Conservation (phyloP, 2,329 filamentous ascomycete species). For the Curvularia hawaiiensis region DNA sequence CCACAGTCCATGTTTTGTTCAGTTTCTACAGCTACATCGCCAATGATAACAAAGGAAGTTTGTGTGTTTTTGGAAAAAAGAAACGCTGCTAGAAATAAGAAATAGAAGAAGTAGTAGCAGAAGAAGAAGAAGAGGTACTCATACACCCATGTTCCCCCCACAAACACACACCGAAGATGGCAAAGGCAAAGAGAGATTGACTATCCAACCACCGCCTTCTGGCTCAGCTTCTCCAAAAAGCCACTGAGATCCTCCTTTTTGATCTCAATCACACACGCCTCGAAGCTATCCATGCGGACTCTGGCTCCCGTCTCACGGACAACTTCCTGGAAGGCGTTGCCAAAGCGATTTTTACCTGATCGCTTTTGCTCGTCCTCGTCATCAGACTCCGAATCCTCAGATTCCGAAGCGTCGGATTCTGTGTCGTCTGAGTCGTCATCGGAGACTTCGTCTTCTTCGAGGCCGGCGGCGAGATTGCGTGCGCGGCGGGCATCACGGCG, state of each 20-base stretch:
- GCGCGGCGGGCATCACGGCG: conserved; percentile 56
- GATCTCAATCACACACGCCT: conserved; percentile 97
- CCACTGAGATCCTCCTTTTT: conserved; percentile 90
- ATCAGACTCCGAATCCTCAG: conserved; percentile 66
- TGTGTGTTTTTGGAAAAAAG: neutral
- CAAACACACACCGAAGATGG: neutral
- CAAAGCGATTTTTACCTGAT: conserved; percentile 86
- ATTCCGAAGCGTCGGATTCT: conserved; percentile 45
- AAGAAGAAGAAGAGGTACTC: neutral
- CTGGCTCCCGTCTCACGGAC: conserved; percentile 87
- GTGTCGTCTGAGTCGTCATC: conserved; percentile 57
- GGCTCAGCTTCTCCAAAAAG: conserved; percentile 89
- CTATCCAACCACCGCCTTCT: conserved; percentile 77
- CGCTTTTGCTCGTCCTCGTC: conserved; percentile 63
- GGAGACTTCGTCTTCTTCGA: conserved; percentile 67
- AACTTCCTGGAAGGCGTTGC: conserved; percentile 94
- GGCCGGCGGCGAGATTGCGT: conserved; percentile 57
- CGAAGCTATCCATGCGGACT: conserved; percentile 93
- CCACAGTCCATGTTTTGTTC: neutral
- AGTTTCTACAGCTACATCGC: neutral
- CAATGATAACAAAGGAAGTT: neutral
- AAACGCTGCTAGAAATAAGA: neutral
- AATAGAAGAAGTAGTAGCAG: neutral
- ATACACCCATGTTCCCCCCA: neutral
- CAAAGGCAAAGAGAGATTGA: too few relatives aligned